Evolutionary conservation across 257 asterid genomes (phyloP), one percentile per base, ranked within the genome.

Genomic region (Cruciata laevipes): DNA sequence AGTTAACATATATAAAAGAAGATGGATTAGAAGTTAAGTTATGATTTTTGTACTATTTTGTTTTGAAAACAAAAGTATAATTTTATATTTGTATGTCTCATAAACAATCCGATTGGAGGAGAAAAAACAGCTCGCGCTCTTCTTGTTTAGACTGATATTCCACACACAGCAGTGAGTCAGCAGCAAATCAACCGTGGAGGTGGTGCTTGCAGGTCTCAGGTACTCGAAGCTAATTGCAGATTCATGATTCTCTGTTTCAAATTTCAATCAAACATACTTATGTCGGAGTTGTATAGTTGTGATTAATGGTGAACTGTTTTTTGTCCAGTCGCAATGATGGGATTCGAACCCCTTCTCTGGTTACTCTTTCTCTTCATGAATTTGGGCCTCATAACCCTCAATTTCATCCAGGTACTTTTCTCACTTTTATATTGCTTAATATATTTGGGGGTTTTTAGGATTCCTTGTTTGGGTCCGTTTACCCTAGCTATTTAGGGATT

Each of bases 341-440:
- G 37, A 37, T 87, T 85, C 96, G 82, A 71, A 67, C 85, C 89
- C 61, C 33, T 86, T 73, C 76, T 86, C 21, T 91, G 98, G 98
- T 6, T 87, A 31, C 65, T 84, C 32, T 77, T 86, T 72, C 69
- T 87, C 71, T 21, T 73, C 30, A 66, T 81, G 64, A 86, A 84
- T 73, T 77, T 91, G 24, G 51, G 79, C 32, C 95, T 89, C 25
- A 67, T 86, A 21, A 89, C 83, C 30, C 79, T 84, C 30, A 80
- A 84, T 76, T 80, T 85, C 71, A 87, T 85, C 73, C 96, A 91
- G 96, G 98, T 86, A 84, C 6, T 14, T 49, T 33, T 40, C 17
- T 33, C 40, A 32, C 51, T 21, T 33, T 14, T 6, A 0, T 52
- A n/a, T n/a, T 53, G 9, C 35, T 42, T 23, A 63, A 21, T 4